These are phyloP conservation scores for Theileria luwenshuni DNA, from an alignment of 169 alveolate genomes.

Conservation along the genomic window DNA sequence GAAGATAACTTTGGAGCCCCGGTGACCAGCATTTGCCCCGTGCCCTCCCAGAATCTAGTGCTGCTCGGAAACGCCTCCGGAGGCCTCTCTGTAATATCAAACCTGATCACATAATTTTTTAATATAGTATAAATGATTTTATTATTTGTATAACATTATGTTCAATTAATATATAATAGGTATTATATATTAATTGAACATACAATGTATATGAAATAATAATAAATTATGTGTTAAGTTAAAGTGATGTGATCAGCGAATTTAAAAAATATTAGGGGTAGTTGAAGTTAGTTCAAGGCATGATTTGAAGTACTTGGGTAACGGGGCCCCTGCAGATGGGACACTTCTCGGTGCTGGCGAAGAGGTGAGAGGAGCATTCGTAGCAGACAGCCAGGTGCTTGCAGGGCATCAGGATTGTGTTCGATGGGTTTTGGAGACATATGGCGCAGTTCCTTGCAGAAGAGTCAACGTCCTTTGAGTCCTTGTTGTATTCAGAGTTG, in stretches of 20 bases:
- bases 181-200: no score
- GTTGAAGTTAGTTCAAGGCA: no score
- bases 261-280: no score
- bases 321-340: constrained; percentile 63
- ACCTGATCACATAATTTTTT: constrained; percentile 13
- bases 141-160: not conserved
- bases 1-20: constrained; percentile 57
- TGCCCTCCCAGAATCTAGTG: constrained; percentile 50
- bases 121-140: not conserved
- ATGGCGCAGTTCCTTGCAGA: constrained; percentile 29
- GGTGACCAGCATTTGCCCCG: constrained; percentile 51
- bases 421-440: constrained; percentile 44
- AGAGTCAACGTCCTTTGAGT: constrained; percentile 1
- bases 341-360: constrained; percentile 17
- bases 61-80: constrained; percentile 64
- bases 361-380: constrained; percentile 32
- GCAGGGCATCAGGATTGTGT: constrained; percentile 64
- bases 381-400: constrained; percentile 59
- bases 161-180: no score
- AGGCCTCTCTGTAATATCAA: constrained; percentile 47
- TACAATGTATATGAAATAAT: no score
- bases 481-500: constrained; percentile 27
- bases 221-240: no score
- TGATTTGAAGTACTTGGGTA: constrained; percentile 41
- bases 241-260: no score